These are phyloP conservation scores for Bocquillonia castaneifolia DNA, from an alignment of 441 rosid genomes.

Conservation along the genomic window DNA sequence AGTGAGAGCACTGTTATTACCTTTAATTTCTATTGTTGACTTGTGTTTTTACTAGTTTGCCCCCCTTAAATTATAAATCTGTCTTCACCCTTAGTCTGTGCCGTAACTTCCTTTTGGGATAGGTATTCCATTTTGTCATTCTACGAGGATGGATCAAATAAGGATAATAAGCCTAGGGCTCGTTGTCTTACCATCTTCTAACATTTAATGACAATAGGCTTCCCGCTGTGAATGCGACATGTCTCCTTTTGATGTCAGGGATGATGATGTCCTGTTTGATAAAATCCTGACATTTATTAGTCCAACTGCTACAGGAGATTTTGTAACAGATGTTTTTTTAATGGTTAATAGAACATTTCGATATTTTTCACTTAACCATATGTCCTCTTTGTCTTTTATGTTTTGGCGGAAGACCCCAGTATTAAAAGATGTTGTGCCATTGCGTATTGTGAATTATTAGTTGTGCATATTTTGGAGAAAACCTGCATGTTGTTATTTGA, in stretches of 20 bases:
- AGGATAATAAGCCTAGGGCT: background rate
- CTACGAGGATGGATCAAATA: background rate
- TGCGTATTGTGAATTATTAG: too few species aligned
- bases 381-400: background rate
- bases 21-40: too few species aligned
- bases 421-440: background rate
- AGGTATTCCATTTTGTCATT: background rate
- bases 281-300: background rate
- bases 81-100: too few species aligned
- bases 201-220: background rate
- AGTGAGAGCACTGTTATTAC: too few species aligned
- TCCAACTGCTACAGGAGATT: background rate
- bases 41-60: too few species aligned
- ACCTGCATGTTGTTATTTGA: background rate
- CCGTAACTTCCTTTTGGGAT: too few species aligned
- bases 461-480: background rate
- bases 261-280: background rate
- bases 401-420: background rate
- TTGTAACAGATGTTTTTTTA: background rate
- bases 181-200: background rate
- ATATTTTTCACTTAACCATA: background rate
- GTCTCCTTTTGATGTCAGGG: background rate
- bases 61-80: too few species aligned
- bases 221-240: background rate
- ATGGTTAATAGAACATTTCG: background rate